Percentiles rank a stretch among this genome's conserved stretches.
phyloP scores from a whole-genome alignment of 164 flowering plant genomes.

The Brasenia schreberi region DNA sequence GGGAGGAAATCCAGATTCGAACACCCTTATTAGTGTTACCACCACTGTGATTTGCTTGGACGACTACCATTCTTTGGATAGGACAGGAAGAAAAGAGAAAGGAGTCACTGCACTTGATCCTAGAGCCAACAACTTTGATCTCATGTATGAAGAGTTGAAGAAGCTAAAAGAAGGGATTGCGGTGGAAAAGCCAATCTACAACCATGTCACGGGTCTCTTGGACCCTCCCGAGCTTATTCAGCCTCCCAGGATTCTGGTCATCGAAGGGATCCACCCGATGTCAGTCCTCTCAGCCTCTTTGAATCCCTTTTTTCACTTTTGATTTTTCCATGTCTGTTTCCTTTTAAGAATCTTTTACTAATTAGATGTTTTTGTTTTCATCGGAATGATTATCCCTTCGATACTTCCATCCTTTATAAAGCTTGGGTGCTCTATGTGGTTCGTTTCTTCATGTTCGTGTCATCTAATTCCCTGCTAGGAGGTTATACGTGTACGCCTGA shows the following conservation, averaged over 20 bases:
- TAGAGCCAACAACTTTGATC: slow-evolving; percentile 84
- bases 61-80: slow-evolving; percentile 88
- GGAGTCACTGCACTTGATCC: slow-evolving; percentile 98
- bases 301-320: too few species aligned
- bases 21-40: slow-evolving; percentile 84
- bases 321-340: too few species aligned
- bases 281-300: slow-evolving; percentile 45
- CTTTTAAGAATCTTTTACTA: too few species aligned
- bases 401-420: too few species aligned
- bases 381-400: too few species aligned
- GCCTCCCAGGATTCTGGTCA: slow-evolving; percentile 91
- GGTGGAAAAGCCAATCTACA: slow-evolving; percentile 87
- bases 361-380: too few species aligned
- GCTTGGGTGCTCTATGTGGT: too few species aligned
- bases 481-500: too few species aligned
- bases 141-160: slow-evolving; percentile 95
- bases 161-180: slow-evolving; percentile 65
- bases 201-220: slow-evolving; percentile 80
- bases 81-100: slow-evolving; percentile 81
- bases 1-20: slow-evolving; percentile 96
- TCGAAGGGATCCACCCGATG: slow-evolving; percentile 97
- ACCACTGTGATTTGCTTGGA: slow-evolving; percentile 94
- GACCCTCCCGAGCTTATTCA: slow-evolving; percentile 90
- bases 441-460: too few species aligned
- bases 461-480: too few species aligned